phyloP scores from a whole-genome alignment of 257 asterid species.

The Solanum dulcamara region DNA sequence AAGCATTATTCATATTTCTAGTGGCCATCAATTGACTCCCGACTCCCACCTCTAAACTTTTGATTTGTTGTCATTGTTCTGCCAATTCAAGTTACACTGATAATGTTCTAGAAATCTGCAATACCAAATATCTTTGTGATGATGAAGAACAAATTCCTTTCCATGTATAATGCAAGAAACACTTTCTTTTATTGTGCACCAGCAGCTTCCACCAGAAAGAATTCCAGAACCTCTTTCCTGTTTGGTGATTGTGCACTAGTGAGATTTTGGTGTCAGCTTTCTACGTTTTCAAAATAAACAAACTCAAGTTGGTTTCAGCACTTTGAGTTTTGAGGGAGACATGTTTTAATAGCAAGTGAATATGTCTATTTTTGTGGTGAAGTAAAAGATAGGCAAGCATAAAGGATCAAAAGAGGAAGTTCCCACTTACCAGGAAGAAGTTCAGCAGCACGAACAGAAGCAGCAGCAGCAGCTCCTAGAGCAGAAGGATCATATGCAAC shows the following conservation, averaged over 20 bases:
- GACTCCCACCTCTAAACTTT: not conserved
- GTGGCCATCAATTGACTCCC: not conserved
- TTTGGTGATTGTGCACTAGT: not conserved
- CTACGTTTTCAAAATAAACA: not conserved
- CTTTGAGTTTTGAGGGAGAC: not conserved
- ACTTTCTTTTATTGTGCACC: not conserved
- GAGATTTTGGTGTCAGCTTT: not conserved
- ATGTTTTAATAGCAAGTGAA: not conserved
- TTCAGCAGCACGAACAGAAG: conserved; percentile 89
- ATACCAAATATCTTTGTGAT: not conserved
- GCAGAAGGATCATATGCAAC: conserved; percentile 93
- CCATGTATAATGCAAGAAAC: not conserved
- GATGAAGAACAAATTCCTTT: not conserved
- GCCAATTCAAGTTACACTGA: not conserved
- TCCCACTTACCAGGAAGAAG: conserved; percentile 72
- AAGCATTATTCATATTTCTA: not conserved
- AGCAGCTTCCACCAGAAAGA: not conserved
- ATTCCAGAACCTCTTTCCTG: not conserved
- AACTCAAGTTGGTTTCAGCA: not conserved
- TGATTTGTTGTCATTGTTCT: not conserved
- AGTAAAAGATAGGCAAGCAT: not conserved
- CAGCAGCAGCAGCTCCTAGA: conserved; percentile 67
- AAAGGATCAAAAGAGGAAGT: not conserved
- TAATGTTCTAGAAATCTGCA: not conserved
- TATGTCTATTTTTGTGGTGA: not conserved